Evolutionary conservation across 176 grass and related monocot species (phyloP).

Genomic region (Paspalum vaginatum): DNA sequence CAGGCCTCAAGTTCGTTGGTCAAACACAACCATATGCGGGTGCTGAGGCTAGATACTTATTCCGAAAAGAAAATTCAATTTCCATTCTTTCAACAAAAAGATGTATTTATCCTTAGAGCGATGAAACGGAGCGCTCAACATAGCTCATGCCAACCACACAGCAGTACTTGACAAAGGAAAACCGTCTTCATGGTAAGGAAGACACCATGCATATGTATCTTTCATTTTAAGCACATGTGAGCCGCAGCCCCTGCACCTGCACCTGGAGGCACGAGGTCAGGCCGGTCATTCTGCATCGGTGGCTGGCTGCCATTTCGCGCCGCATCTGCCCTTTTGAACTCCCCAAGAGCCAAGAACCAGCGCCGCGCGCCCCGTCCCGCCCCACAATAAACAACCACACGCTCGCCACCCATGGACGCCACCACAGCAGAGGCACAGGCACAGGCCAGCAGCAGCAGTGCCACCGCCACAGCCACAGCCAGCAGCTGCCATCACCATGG

Average conservation of each 20-base stretch:
- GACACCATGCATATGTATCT: neutral
- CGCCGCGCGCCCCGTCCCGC: conserved; percentile 37
- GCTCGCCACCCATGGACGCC: conserved; percentile 53
- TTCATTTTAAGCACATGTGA: no score
- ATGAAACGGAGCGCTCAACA: no score
- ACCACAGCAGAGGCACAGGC: conserved; percentile 3
- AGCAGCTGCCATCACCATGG: conserved; percentile 42
- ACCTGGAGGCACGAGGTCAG: conserved; percentile 6
- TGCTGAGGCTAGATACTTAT: no score
- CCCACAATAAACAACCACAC: conserved; percentile 53
- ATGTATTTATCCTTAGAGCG: no score
- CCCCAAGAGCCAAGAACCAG: conserved; percentile 50
- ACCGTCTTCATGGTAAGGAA: neutral
- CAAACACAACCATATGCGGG: no score
- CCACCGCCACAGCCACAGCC: neutral
- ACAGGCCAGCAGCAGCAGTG: conserved; percentile 8
- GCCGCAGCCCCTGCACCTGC: neutral
- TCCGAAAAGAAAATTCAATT: no score
- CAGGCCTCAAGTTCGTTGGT: no score
- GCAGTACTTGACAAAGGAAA: neutral
- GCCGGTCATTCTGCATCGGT: conserved; percentile 6
- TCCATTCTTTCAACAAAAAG: no score
- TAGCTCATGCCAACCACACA: no score
- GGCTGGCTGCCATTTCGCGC: conserved; percentile 19
- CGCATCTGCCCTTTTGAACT: conserved; percentile 46